Percentiles rank a stretch among this genome's conserved stretches.
Conservation (phyloP, 2,329 filamentous ascomycete genomes). For the Sphaerulina populicola region DNA sequence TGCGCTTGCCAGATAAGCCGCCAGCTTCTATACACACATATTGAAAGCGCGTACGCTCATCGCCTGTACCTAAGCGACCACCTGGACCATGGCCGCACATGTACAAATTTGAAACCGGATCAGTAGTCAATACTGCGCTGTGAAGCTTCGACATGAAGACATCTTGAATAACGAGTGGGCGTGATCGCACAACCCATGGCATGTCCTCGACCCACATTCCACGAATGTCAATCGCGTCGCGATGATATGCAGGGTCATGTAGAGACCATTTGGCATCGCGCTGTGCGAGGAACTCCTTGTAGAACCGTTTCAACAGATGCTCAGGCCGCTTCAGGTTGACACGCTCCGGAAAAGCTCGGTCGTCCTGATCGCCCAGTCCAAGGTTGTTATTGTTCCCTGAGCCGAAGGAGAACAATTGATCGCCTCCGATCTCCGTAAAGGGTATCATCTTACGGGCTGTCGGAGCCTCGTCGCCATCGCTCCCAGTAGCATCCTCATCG, state of each 20-base stretch:
- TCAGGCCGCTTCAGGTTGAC: constrained; percentile 68
- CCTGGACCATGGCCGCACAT: constrained; percentile 87
- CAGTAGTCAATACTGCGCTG: constrained; percentile 77
- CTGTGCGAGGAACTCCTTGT: constrained; percentile 55
- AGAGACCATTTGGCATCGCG: constrained; percentile 33
- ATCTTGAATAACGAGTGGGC: constrained; percentile 68
- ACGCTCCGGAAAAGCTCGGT: constrained; percentile 85
- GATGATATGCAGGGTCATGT: constrained; percentile 29
- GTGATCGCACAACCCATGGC: constrained; percentile 63
- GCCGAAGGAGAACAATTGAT: constrained; percentile 88
- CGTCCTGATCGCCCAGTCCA: constrained; percentile 90
- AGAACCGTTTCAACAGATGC: constrained; percentile 64
- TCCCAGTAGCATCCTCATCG: constrained; percentile 48
- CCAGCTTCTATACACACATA: constrained; percentile 76
- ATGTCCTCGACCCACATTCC: constrained; percentile 47
- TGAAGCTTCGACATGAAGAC: constrained; percentile 85
- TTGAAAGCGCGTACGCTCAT: constrained; percentile 80
- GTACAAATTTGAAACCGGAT: constrained; percentile 83
- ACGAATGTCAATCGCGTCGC: constrained; percentile 15
- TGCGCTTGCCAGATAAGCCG: constrained; percentile 61
- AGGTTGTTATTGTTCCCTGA: constrained; percentile 93
- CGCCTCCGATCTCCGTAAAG: constrained; percentile 48
- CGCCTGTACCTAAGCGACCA: constrained; percentile 78
- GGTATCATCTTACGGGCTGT: constrained; percentile 19
- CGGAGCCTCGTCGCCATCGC: constrained; percentile 24